These are phyloP conservation scores for Letharia lupina DNA, from an alignment of 495 filamentous ascomycete species.

Conservation along the genomic window DNA sequence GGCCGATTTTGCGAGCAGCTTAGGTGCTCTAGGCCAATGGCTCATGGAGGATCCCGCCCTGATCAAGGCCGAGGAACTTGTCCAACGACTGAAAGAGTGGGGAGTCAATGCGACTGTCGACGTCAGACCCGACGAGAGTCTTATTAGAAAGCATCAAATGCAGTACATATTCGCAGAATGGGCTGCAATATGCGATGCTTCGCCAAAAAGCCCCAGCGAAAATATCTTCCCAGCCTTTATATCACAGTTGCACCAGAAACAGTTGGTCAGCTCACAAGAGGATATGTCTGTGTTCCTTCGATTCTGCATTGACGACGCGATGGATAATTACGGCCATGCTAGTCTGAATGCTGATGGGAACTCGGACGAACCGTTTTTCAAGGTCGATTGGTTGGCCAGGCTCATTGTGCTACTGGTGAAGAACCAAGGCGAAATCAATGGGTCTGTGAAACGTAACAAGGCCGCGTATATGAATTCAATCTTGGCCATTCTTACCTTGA, in stretches of 20 bases:
- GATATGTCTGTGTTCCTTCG: constrained; percentile 72
- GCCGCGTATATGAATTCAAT: constrained; percentile 64
- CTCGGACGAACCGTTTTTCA: constrained; percentile 61
- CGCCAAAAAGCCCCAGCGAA: constrained; percentile 50
- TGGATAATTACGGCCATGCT: constrained; percentile 65
- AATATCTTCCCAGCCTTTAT: constrained; percentile 70
- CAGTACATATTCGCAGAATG: constrained; percentile 94
- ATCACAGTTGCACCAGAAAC: constrained; percentile 66
- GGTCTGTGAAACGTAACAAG: constrained; percentile 51
- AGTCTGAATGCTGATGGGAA: constrained; percentile 48
- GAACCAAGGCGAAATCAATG: constrained; percentile 52
- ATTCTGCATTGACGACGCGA: constrained; percentile 69
- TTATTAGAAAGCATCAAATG: constrained; percentile 65
- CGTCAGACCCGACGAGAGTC: constrained; percentile 41
- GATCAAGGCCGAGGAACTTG: constrained; percentile 55
- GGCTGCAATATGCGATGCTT: constrained; percentile 71
- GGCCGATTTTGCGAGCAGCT: constrained; percentile 76
- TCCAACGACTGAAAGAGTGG: constrained; percentile 60
- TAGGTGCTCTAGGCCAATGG: constrained; percentile 76
- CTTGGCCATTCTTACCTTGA: constrained; percentile 63
- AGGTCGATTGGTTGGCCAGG: constrained; percentile 81
- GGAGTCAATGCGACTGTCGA: constrained; percentile 47
- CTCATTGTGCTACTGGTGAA: constrained; percentile 68
- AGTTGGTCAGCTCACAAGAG: constrained; percentile 61
- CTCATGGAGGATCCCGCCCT: constrained; percentile 62